Evolutionary conservation across 1,284 basidiomycete species (phyloP), one percentile per base, ranked within the genome.

Genomic region (Cryptococcus sp.): DNA sequence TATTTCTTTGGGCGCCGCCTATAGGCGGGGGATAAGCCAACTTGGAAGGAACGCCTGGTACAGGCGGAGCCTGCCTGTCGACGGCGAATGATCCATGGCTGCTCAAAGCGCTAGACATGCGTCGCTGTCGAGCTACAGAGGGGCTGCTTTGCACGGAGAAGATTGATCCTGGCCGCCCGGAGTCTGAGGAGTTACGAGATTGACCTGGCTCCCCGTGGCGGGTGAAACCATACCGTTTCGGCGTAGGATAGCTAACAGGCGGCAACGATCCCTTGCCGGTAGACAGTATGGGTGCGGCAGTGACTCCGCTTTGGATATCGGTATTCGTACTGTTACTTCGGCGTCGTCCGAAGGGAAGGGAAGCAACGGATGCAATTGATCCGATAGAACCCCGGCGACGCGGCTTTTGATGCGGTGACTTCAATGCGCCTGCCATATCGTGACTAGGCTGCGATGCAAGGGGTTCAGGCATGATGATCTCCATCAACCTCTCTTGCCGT

Each of bases 381-480:
- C 69, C 67, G 31, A 73, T 64, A 1, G 74, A 75, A 7, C 72
- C 71, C 10, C 73, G 63, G 4, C 76, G 70, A 8, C 63, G 62
- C 1, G 61, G 47, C 27, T 61, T 62, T 3, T 50, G 54, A 5
- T 54, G 41, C 15, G 55, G 38, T 1, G 55, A n/a, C 48, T 39
- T n/a, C 8, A 31, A 50, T 15, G 54, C n/a, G 27, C 5, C 10
- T 35, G 31, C 31, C 48, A 23, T 50, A 42, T 59, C 59, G 46
- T 64, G 55, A 25, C 55, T 49, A 5, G 64, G 54, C 11, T 66
- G 55, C 3, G 68, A 59, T 1, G 72, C 72, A 16, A 78, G 65
- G 1, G 77, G 77, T 58, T 76, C 74, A 0, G 78, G 78, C 76
- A 79, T 78, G 61, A 78, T 64, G 27, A 79, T 69, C 54, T 79